These are phyloP conservation scores for Microcyclosporella mali DNA, from an alignment of 2,329 filamentous ascomycete genomes.

Conservation along the genomic window DNA sequence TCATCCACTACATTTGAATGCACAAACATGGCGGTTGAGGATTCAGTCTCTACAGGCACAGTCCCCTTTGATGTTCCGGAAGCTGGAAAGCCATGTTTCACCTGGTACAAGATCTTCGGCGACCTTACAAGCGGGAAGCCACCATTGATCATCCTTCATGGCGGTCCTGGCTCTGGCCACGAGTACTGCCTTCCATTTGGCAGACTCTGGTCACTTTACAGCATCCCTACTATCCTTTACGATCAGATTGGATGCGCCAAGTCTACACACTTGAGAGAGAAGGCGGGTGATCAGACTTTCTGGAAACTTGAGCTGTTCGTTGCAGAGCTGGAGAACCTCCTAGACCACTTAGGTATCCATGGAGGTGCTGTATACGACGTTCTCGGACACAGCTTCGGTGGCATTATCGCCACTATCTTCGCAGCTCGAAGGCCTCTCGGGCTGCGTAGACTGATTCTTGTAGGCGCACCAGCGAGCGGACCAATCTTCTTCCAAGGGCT, in stretches of 20 bases:
- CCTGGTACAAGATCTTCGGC: conserved; percentile 1
- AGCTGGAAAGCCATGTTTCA: not conserved
- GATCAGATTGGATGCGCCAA: conserved; percentile 45
- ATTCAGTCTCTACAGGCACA: not conserved
- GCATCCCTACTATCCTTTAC: conserved; percentile 43
- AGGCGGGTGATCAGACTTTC: conserved; percentile 37
- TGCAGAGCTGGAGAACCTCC: conserved; percentile 42
- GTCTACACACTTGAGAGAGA: conserved; percentile 43
- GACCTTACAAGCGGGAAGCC: not conserved
- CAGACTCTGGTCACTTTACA: conserved; percentile 8
- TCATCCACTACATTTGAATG: too few species aligned
- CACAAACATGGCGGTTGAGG: not conserved
- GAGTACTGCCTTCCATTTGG: not conserved
- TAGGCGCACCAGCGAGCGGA: not conserved
- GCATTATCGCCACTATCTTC: conserved; percentile 39
- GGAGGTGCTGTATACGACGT: conserved; percentile 30
- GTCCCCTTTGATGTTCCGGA: not conserved
- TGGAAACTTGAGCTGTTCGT: conserved; percentile 42
- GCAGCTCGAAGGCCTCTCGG: conserved; percentile 30
- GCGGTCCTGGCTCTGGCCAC: conserved; percentile 1
- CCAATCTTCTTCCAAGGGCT: not conserved
- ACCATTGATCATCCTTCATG: conserved; percentile 1
- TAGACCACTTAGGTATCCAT: conserved; percentile 31
- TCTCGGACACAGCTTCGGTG: conserved; percentile 47
- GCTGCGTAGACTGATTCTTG: conserved; percentile 30